Evolutionary conservation across 495 filamentous ascomycete genomes (phyloP), one percentile per base, ranked within the genome.

Genomic region (Penicillium soppii): DNA sequence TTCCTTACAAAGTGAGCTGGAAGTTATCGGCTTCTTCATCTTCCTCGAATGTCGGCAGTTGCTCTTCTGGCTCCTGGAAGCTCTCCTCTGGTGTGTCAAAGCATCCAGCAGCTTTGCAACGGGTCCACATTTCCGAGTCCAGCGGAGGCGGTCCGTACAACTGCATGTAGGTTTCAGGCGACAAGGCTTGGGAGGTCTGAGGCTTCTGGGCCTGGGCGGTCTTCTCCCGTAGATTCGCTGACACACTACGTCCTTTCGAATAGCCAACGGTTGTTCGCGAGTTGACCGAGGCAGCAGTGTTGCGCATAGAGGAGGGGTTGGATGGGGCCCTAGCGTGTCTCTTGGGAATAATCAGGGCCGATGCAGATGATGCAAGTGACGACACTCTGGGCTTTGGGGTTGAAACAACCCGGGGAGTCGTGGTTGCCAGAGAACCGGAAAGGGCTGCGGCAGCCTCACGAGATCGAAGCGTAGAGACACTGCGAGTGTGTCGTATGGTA

Each of bases 231-330:
- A 82, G 50, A 4, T 59, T 70, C 8, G 74, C 70, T 7, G 85
- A 85, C 12, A 84, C 78, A 13, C 75, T 77, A 13, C 90, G 79
- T 22, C 91, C 90, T 61, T 86, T 89, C 43, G 82, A 83, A 62
- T 91, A 92, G 6, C 91, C 91, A 22, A 96, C 69, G 0, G 91
- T 95, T 39, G 81, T 87, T 44, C 82, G 80, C 10, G 91, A 92
- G 9, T 77, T 80, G n/a, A 71, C 76, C 6, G 73, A 76, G 16
- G 88, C 86, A 6, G 85, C 82, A 4, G 81, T 70, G 56, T 82
- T 70, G 44, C 81, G 76, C 74, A 83, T 75, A 10, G 69, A 66
- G 8, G 82, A 85, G 3, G 69, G 72, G 40, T 78, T 78, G 47
- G 69, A 76, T 16, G 70, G 63, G 12, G 40, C 43, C 10, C 65